phyloP scores from a whole-genome alignment of 768 basidiomycete species.

The Naganishia vaughanmartiniae region DNA sequence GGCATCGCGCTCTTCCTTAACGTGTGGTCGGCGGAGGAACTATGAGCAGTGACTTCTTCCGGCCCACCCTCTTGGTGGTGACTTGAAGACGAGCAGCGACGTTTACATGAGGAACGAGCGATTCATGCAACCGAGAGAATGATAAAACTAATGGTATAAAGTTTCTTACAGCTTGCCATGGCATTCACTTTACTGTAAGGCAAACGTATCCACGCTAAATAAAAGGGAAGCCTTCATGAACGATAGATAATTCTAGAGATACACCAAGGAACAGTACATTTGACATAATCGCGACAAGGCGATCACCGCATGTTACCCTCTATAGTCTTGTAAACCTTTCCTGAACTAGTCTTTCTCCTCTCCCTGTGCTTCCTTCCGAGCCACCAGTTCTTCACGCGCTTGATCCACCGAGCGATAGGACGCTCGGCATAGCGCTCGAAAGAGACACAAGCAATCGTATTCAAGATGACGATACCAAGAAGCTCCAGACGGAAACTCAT shows the following conservation, averaged over 20 bases:
- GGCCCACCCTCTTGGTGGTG: no score
- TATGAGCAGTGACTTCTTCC: no score
- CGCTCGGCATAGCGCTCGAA: slow-evolving; percentile 62
- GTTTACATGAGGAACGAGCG: no score
- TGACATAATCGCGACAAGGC: no score
- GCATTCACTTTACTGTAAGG: no score
- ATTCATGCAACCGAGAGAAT: no score
- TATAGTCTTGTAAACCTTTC: slow-evolving; percentile 80
- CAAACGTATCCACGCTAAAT: background rate
- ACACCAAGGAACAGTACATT: background rate
- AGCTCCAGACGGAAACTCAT: slow-evolving; percentile 66
- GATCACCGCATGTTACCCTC: slow-evolving; percentile 56
- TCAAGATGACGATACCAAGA: slow-evolving; percentile 65
- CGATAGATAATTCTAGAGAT: background rate
- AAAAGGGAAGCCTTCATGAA: background rate
- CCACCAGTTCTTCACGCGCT: slow-evolving; percentile 43
- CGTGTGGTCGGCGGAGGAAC: no score
- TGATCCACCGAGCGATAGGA: slow-evolving; percentile 46
- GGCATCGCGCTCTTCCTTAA: no score
- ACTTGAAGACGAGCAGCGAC: no score
- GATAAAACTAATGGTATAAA: no score
- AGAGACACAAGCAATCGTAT: slow-evolving; percentile 66
- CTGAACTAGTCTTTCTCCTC: slow-evolving; percentile 59
- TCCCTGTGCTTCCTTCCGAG: slow-evolving; percentile 39
- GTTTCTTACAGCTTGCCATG: no score